Evolutionary conservation across 768 basidiomycete genomes (phyloP).

Genomic region (Porpolomopsis calyptriformis): DNA sequence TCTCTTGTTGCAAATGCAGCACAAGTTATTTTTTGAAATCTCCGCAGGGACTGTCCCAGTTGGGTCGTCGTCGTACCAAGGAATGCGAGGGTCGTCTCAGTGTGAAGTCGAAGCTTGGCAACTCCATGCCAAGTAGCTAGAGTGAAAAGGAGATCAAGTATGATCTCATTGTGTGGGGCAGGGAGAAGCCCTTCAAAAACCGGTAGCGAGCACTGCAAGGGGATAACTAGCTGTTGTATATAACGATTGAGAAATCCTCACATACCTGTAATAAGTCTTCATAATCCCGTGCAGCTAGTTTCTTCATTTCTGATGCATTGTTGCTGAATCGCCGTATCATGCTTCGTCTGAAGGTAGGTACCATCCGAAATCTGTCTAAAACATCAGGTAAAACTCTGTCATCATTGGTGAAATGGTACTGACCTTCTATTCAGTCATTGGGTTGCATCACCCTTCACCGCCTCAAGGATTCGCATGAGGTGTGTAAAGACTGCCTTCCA

Average conservation of each 20-base stretch:
- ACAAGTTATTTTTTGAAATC: conserved; percentile 28
- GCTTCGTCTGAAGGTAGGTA: conserved; percentile 10
- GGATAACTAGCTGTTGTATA: background rate
- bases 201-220: conserved; percentile 21
- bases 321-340: conserved; percentile 16
- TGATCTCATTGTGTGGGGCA: conserved; percentile 11
- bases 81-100: conserved; percentile 17
- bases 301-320: conserved; percentile 16
- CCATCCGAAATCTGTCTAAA: conserved; percentile 6
- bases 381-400: background rate
- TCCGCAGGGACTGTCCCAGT: conserved; percentile 19
- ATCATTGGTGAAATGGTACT: background rate
- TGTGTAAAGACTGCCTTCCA: conserved; percentile 27
- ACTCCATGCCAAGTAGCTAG: conserved; percentile 25
- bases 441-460: conserved; percentile 7
- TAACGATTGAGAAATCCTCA: background rate
- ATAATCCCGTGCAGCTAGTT: conserved; percentile 19
- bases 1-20: conserved; percentile 7
- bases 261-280: conserved; percentile 23
- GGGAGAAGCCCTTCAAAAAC: conserved; percentile 25
- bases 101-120: conserved; percentile 15
- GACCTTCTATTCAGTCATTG: conserved; percentile 15
- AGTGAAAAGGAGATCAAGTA: conserved; percentile 21
- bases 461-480: conserved; percentile 19
- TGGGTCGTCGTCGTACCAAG: conserved; percentile 14